A percentile compares a stretch with the other conserved stretches of the same genome.
Evolutionary conservation across 2,329 filamentous ascomycete species (phyloP).

Genomic region (Periconia sp.): DNA sequence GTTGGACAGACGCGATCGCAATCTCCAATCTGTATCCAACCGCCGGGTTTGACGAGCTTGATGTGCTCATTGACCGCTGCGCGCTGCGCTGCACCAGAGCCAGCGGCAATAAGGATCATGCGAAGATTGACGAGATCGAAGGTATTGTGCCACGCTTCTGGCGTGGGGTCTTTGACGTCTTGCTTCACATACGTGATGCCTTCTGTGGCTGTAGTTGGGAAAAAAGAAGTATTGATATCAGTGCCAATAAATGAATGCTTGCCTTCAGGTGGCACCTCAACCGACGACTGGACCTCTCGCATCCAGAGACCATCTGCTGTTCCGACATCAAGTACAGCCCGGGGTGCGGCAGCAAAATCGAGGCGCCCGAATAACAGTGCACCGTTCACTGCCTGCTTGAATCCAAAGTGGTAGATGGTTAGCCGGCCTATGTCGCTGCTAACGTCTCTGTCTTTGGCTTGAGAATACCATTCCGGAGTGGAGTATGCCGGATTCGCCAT

Average conservation of each 20-base stretch:
- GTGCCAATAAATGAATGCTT: slow-evolving; percentile 9
- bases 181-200: slow-evolving; percentile 8
- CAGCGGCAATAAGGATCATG: slow-evolving; percentile 12
- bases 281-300: slow-evolving; percentile 10
- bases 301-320: slow-evolving; percentile 15
- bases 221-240: slow-evolving; percentile 10
- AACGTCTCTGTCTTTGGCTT: slow-evolving; percentile 6
- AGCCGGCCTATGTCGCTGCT: slow-evolving; percentile 12
- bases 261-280: slow-evolving; percentile 7
- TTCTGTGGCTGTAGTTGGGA: background rate
- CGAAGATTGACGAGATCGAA: slow-evolving; percentile 13
- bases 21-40: slow-evolving; percentile 13
- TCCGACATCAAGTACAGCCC: slow-evolving; percentile 8
- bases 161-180: slow-evolving; percentile 7
- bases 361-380: slow-evolving; percentile 9
- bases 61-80: slow-evolving; percentile 10
- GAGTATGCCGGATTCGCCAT: background rate
- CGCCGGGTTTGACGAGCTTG: background rate
- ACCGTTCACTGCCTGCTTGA: slow-evolving; percentile 11
- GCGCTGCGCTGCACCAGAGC: slow-evolving; percentile 6
- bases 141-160: slow-evolving; percentile 2
- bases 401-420: slow-evolving; percentile 11
- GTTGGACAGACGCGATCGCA: slow-evolving; percentile 13
- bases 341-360: slow-evolving; percentile 9
- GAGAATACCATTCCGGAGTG: slow-evolving; percentile 11